Base-by-base conservation (phyloP, 306 rosid genomes). In the Inga leiocalycina region DNA sequence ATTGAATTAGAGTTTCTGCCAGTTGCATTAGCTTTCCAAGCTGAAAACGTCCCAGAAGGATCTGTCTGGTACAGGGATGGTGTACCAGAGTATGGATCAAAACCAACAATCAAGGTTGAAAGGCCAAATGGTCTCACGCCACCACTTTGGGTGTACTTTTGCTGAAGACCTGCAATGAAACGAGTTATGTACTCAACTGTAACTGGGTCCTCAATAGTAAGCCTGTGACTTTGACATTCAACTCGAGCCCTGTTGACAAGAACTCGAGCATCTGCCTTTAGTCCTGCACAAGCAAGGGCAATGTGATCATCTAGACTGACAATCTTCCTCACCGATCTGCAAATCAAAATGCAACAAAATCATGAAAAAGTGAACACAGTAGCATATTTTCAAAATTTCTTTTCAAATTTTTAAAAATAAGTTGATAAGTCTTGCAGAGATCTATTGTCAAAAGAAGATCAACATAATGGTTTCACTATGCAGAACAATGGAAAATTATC, bases 121-220 rank as follows among this genome's bases (percentile, higher is more conserved):
- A 93, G 97, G n/a, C 99, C 99, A 86, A 96, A 96, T 8, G 99
- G 99, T 51, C 99, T 78, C 69, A 93, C 99, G 44, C 99, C 99
- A 80, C 99, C 99, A 84, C 99, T 97, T 71, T 96, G 99, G 15
- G 99, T 96, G 88, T 96, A 97, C 89, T 96, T 96, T 76, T 96
- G 99, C 87, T 96, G 98, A 85, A 93, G 99, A 69, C 99, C 98
- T 8, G 99, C 99, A 76, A 96, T 96, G 87, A 91, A 90, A 34
- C 98, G 98, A 0, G 99, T 96, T 8, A 96, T 96, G 74, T 93
- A 96, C 85, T 96, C 99, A 16, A 93, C 99, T 0, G 99, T 96
- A 22, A 86, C 97, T 0, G 99, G 99, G 84, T 96, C 99, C 92
- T 96, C 99, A 24, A 96, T 93, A 0, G 98, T 96, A 56, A 96